Base-by-base conservation (phyloP, 495 filamentous ascomycete species). In the Chaetomium fimeti region DNA sequence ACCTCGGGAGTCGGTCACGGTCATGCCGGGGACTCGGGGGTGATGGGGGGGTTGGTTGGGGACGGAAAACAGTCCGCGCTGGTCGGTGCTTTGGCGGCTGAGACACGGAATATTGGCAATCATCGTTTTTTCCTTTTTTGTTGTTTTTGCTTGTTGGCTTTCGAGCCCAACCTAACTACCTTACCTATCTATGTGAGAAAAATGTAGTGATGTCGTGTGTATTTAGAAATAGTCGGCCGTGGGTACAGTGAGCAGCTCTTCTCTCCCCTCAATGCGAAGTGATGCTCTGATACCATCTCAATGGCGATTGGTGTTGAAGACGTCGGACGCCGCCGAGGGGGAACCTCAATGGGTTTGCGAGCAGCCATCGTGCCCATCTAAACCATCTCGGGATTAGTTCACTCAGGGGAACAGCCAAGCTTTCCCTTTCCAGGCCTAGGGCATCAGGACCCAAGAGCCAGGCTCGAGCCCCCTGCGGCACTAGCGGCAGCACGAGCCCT, bases 401-500 rank as follows among this genome's bases (percentile, higher is more conserved):
- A 15, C 22, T 42, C 60, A 61, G 49, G 49, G 60, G 2, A 29
- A 5, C 11, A 28, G 32, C 11, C 25, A 22, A 42, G 3, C 60
- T 45, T 53, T 61, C 2, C 47, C 47, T 1, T 24, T 52, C 5
- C 22, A 15, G 47, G 48, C 18, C 15, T 51, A 53, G 58, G 4
- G 59, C 1, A 9, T 9, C 32, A 36, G 12, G 32, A 1, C 59
- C 58, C 58, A 51, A 18, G n/a, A 40, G 43, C 27, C 28, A n/a
- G 45, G 47, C 58, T 38, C 20, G 20, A 52, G 29, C 20, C 59
- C 59, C 28, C 52, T 55, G 52, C 52, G 24, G 28, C 52, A 16
- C 45, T 52, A 13, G 48, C 48, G 42, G 7, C 42, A 22, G 54
- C 57, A 60, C 57, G 43, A 60, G 45, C 57, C 57, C 45, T 49